Base-by-base conservation (phyloP, 2,329 filamentous ascomycete genomes). In the Malbranchea cinnamomea region DNA sequence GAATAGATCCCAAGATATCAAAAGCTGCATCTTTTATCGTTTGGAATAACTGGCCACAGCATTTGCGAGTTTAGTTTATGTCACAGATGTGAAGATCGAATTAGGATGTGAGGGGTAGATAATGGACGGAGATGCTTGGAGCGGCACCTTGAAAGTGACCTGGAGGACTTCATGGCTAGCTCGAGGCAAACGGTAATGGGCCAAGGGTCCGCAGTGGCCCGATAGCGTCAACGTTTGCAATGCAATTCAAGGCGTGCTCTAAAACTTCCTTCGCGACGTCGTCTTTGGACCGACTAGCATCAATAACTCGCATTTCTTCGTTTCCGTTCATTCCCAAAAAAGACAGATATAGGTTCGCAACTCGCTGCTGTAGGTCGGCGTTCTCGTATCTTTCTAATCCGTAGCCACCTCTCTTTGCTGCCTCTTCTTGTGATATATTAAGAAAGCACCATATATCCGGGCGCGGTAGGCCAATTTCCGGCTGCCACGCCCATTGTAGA, bases 381-480 rank as follows among this genome's bases (percentile, higher is more conserved):
- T 73, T 78, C 59, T 98, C 89, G 48, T 95, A 98, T 38, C 81
- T 67, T 62, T 98, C 89, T 11, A 67, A 69, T 1, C 89, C 89
- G 62, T 77, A 98, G 0, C 83, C 87, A n/a, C 83, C 84, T 11
- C 89, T 66, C 43, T 67, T 66, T 17, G 69, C 70, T 6, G 84
- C 84, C 36, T 74, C 68, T 28, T 74, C 69, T 20, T 81, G 71
- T 5, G 76, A 71, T 29, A 95, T 68, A 47, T 89, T 81, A 18
- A 98, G 65, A 48, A 95, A 95, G 1, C 95, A 54, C 7, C 87
- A 83, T 6, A 85, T 50, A 57, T 98, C 89, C 0, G 89, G 87
- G 4, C 78, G 70, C 1, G 89, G 87, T 1, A 98, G 66, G 0
- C 87, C 87, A 9, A 81, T 67, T 45, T 95, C 89, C 1, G 85